Percentiles rank a stretch among this genome's conserved stretches.
Evolutionary conservation across 345 rosid genomes (phyloP).

Genomic region (Mercurialis annua): DNA sequence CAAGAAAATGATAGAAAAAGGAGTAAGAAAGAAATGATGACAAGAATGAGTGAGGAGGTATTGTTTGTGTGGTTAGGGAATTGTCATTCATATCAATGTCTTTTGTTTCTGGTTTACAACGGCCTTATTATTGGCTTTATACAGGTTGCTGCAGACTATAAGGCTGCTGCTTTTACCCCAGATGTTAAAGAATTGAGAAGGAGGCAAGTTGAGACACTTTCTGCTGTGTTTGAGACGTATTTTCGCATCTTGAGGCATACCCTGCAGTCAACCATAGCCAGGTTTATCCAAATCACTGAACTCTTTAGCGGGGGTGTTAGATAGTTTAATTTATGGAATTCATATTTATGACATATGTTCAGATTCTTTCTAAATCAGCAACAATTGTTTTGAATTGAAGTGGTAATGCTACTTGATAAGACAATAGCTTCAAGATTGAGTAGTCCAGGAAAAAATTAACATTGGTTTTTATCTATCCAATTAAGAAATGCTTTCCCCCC

Average conservation of each 20-base stretch:
- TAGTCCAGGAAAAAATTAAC: background rate
- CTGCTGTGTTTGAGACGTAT: constrained; percentile 86
- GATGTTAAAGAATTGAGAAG: constrained; percentile 57
- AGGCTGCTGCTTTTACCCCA: constrained; percentile 54
- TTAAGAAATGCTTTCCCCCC: background rate
- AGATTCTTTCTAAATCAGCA: background rate
- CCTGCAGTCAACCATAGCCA: constrained; percentile 43
- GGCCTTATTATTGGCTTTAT: constrained; percentile 8
- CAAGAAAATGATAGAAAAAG: constrained; percentile 64
- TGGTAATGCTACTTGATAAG: background rate
- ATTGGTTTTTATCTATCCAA: background rate
- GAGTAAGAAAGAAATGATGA: constrained; percentile 56
- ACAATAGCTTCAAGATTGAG: background rate
- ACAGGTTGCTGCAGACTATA: constrained; percentile 88
- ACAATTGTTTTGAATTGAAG: background rate
- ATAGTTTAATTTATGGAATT: too few species aligned
- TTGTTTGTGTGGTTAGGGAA: constrained; percentile 1
- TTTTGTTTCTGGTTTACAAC: background rate
- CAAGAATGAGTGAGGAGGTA: constrained; percentile 83
- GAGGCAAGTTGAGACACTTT: constrained; percentile 77
- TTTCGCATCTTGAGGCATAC: constrained; percentile 85
- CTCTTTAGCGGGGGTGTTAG: constrained; percentile 6
- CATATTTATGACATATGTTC: too few species aligned
- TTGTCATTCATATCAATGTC: background rate
- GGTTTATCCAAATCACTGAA: constrained; percentile 32